Percentiles rank a stretch among this genome's conserved stretches.
phyloP scores from a whole-genome alignment of 106 monocot species.

The Phalaenopsis equestris region DNA sequence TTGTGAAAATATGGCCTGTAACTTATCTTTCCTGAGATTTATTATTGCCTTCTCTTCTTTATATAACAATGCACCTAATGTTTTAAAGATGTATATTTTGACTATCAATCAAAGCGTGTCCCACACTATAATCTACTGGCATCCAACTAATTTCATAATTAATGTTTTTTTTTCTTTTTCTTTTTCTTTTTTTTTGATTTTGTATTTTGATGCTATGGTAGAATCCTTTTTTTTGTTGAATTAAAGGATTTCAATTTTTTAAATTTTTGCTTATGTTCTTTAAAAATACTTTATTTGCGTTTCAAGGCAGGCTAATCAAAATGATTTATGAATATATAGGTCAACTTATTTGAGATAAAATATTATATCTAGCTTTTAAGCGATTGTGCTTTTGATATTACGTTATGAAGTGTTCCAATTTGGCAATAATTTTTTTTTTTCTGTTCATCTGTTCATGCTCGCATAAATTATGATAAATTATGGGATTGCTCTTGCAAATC shows the following conservation, averaged over 20 bases:
- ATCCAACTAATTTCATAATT: constrained; percentile 1
- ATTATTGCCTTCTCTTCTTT: background rate
- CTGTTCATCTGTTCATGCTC: background rate
- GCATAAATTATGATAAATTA: background rate
- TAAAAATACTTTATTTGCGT: background rate
- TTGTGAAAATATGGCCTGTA: background rate
- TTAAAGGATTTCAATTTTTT: background rate
- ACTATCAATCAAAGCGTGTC: background rate
- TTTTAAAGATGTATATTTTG: background rate
- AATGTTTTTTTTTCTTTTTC: background rate
- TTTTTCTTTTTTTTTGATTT: background rate
- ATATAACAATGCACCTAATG: no score
- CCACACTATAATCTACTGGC: background rate
- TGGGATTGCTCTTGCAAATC: background rate
- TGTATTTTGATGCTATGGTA: background rate
- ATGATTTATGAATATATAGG: background rate
- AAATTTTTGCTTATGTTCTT: background rate
- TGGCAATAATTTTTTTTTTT: background rate
- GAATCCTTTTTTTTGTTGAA: background rate
- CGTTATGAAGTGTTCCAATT: background rate
- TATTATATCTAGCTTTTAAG: background rate
- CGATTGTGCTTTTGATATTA: background rate
- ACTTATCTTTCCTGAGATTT: background rate
- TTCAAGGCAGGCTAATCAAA: background rate
- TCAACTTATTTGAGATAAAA: background rate